Base-by-base conservation (phyloP, 306 rosid genomes). In the Sechiopsis laciniata region DNA sequence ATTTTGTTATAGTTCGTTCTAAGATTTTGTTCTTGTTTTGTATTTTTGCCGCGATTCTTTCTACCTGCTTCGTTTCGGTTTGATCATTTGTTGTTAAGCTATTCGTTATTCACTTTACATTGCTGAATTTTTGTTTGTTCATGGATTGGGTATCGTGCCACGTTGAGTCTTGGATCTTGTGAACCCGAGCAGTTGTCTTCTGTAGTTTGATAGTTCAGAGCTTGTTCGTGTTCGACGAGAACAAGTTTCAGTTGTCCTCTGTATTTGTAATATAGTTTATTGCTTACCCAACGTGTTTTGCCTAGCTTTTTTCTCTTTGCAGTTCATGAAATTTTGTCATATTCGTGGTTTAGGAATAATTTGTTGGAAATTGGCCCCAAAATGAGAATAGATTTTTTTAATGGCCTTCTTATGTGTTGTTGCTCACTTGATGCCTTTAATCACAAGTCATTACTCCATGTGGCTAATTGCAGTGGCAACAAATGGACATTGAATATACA, bases 401-500 rank as follows among this genome's bases (percentile, higher is more conserved):
- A 24, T 69, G 16, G 10, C 15, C 74, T 70, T 70, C 59, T 70
- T 32, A 50, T 52, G 10, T 51, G 46, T 7, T 8, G 54, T 10
- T 57, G 48, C 42, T 79, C 22, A 57, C 66, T 75, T 76, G 46
- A 21, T 67, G 64, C 75, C 78, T 62, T 62, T 13, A 17, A 61
- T 60, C 24, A 40, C n/a, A 52, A 50, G 58, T 60, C 37, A 40
- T 42, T 51, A 8, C 74, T 70, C 52, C 32, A 70, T 24, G 19
- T 76, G 73, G 61, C 67, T 74, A 55, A 63, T 80, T 87, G 79
- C 75, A 95, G 99, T 95, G 99, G 99, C 97, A 86, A 84, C 97
- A 95, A 91, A 95, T 95, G 99, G 99, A 95, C 75, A n/a, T 95
- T 79, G 99, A 95, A 71, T 95, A 91, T 81, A 89, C 96, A 8